These are phyloP conservation scores for Cordyceps pruinosa DNA, from an alignment of 2,329 filamentous ascomycete species.

Conservation along the genomic window DNA sequence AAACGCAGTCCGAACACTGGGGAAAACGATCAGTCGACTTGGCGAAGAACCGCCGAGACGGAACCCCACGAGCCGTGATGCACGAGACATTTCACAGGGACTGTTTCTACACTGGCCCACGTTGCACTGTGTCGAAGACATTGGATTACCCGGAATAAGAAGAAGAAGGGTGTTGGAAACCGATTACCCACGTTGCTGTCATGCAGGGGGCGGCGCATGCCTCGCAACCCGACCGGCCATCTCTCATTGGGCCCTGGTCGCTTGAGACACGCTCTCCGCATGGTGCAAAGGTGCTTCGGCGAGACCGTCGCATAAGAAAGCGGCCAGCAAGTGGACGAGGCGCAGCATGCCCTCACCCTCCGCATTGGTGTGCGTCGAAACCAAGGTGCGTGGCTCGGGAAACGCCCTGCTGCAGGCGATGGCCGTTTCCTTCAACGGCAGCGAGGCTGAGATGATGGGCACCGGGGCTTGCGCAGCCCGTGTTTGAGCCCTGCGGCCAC, in stretches of 20 bases:
- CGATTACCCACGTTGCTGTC: not conserved
- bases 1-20: not conserved
- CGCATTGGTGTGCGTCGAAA: not conserved
- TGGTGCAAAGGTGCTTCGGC: not conserved
- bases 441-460: constrained; percentile 9
- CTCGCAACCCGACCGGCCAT: not conserved
- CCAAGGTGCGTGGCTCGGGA: not conserved
- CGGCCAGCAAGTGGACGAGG: not conserved
- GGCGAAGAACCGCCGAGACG: not conserved
- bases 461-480: not conserved
- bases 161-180: not conserved
- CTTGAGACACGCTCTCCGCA: constrained; percentile 2
- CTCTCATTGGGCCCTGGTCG: constrained; percentile 1
- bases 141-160: not conserved
- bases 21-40: not conserved
- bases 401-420: not conserved
- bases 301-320: constrained; percentile 8
- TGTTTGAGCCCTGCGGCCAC: not conserved
- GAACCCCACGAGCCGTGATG: not conserved
- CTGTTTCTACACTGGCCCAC: not conserved
- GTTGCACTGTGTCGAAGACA: constrained; percentile 1
- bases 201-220: constrained; percentile 1
- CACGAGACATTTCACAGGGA: not conserved
- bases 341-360: not conserved
- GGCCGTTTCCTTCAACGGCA: not conserved